Evolutionary conservation across 768 basidiomycete species (phyloP).

Genomic region (Mrakia blollopis): DNA sequence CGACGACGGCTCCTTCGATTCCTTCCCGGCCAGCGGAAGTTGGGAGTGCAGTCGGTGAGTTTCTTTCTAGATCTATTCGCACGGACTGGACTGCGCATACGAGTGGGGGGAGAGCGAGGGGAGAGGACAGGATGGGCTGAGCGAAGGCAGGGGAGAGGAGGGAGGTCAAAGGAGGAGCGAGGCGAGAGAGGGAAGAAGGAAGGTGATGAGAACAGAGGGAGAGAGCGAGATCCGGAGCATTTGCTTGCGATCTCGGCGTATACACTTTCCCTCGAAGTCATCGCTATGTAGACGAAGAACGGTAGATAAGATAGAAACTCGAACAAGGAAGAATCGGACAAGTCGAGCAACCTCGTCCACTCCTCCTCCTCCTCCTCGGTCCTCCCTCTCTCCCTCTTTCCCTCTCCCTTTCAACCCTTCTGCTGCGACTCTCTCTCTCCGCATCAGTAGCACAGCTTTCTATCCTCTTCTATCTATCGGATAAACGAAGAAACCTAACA

Average conservation of each 20-base stretch:
- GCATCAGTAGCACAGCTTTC: neutral
- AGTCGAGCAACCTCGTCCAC: neutral
- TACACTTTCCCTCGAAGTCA: no score
- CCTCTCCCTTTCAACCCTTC: neutral
- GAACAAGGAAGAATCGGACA: neutral
- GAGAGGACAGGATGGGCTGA: neutral
- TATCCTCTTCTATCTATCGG: neutral
- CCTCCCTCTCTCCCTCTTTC: neutral
- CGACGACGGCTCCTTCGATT: neutral
- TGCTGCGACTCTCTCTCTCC: neutral
- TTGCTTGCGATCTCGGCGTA: no score
- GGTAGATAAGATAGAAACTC: no score
- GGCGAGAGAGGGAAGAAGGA: no score
- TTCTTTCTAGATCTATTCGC: neutral
- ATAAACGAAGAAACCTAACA: neutral
- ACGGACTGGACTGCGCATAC: neutral
- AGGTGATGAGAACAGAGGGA: no score
- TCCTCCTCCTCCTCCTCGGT: neutral
- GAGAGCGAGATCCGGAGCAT: no score
- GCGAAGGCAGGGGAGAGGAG: neutral
- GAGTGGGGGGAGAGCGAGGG: neutral
- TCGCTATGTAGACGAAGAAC: no score
- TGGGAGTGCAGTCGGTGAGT: slow-evolving; percentile 19
- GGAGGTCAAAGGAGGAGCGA: no score
- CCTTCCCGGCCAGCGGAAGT: slow-evolving; percentile 22